phyloP scores from a whole-genome alignment of 441 rosid genomes.

The Erysimum pusillum region DNA sequence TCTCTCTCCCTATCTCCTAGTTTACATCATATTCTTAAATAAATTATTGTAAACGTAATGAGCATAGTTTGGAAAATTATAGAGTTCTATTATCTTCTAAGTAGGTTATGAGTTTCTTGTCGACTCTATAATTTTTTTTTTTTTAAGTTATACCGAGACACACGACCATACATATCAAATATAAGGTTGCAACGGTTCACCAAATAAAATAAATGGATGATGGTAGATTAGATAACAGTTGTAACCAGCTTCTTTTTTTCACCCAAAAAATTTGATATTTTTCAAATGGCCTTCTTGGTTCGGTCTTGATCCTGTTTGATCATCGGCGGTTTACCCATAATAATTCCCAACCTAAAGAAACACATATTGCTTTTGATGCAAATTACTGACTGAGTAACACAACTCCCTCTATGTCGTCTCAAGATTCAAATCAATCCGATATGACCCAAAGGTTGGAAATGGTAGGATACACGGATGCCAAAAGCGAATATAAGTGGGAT shows the following conservation, averaged over 20 bases:
- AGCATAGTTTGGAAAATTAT: too few relatives aligned
- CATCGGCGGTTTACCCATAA: not conserved
- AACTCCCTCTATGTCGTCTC: not conserved
- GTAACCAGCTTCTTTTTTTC: too few relatives aligned
- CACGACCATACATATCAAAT: too few relatives aligned
- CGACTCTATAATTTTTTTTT: too few relatives aligned
- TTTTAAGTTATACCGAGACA: too few relatives aligned
- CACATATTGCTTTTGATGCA: not conserved
- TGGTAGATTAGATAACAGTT: not conserved
- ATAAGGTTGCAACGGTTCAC: too few relatives aligned
- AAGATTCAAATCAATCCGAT: not conserved
- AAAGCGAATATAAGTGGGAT: slow-evolving; percentile 27
- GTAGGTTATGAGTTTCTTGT: too few relatives aligned
- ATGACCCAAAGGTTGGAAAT: not conserved
- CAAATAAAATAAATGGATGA: too few relatives aligned
- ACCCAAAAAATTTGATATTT: too few relatives aligned
- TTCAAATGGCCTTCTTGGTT: not conserved
- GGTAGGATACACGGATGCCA: not conserved
- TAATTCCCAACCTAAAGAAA: not conserved
- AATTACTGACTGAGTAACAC: not conserved
- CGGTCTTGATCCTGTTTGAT: not conserved
- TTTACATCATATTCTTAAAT: too few relatives aligned
- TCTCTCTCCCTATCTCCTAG: not conserved
- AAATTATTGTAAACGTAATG: too few relatives aligned
- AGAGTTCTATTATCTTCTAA: too few relatives aligned